phyloP scores from a whole-genome alignment of 2,329 filamentous ascomycete genomes.

The Aspergillus japonicus region DNA sequence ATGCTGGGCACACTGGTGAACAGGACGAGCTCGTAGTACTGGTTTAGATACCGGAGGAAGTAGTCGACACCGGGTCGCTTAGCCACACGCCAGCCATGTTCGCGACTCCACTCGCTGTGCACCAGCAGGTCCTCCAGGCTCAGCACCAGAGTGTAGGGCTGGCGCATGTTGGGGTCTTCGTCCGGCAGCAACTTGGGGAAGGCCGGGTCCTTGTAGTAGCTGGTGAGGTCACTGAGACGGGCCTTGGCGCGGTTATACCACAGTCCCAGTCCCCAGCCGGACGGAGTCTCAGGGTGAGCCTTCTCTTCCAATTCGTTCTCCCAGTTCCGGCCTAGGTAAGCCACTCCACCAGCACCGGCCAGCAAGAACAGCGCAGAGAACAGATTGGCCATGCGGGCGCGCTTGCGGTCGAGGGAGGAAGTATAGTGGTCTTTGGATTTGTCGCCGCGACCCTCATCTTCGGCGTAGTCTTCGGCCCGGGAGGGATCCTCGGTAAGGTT shows the following conservation, averaged over 20 bases:
- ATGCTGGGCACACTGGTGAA: slow-evolving; percentile 87
- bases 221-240: slow-evolving; percentile 71
- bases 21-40: slow-evolving; percentile 96
- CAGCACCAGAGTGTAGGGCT: slow-evolving; percentile 88
- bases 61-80: slow-evolving; percentile 96
- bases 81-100: slow-evolving; percentile 92
- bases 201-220: slow-evolving; percentile 93
- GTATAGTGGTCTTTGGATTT: slow-evolving; percentile 79
- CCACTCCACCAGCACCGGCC: slow-evolving; percentile 56
- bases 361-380: slow-evolving; percentile 64
- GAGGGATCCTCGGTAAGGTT: slow-evolving; percentile 56
- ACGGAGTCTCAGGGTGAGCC: slow-evolving; percentile 68
- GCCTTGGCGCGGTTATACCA: slow-evolving; percentile 82
- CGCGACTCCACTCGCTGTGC: slow-evolving; percentile 89
- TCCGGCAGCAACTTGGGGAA: slow-evolving; percentile 86
- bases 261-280: slow-evolving; percentile 70
- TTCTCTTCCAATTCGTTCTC: slow-evolving; percentile 70
- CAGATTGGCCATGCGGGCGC: slow-evolving; percentile 72
- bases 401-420: slow-evolving; percentile 82
- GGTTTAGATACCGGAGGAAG: slow-evolving; percentile 92
- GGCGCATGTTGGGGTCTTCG: slow-evolving; percentile 70
- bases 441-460: slow-evolving; percentile 54
- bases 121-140: slow-evolving; percentile 91
- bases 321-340: slow-evolving; percentile 87
- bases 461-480: slow-evolving; percentile 45